Conservation (phyloP, 345 rosid species). For the Tarenaya hassleriana region DNA sequence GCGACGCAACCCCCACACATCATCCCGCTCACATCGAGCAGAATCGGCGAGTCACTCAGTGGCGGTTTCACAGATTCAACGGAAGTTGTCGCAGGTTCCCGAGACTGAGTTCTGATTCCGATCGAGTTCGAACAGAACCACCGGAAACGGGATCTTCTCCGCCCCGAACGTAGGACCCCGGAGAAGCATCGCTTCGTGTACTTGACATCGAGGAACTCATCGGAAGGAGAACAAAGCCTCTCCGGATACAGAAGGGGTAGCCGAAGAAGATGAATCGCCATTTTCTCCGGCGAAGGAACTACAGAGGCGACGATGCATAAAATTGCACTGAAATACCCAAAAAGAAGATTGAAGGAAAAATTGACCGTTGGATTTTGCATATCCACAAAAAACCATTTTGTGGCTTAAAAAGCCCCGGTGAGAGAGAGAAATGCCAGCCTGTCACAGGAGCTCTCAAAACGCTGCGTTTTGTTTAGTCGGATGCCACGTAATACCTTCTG, state of each 20-base stretch:
- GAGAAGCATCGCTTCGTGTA: conserved; percentile 21
- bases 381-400: neutral
- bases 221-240: conserved; percentile 22
- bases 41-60: conserved; percentile 39
- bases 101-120: conserved; percentile 36
- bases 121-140: conserved; percentile 33
- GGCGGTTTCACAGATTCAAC: conserved; percentile 10
- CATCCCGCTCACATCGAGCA: conserved; percentile 80
- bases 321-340: neutral
- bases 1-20: conserved; percentile 95
- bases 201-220: conserved; percentile 16
- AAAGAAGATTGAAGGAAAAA: conserved; percentile 3
- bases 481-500: conserved; percentile 14
- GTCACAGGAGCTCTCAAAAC: conserved; percentile 11
- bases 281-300: conserved; percentile 20
- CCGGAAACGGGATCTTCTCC: conserved; percentile 23
- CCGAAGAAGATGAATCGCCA: conserved; percentile 44
- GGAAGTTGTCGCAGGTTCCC: conserved; percentile 21
- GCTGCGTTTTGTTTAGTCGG: neutral
- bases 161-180: conserved; percentile 5
- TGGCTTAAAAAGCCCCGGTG: too few relatives aligned
- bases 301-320: conserved; percentile 7
- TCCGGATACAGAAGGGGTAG: conserved; percentile 33
- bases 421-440: conserved; percentile 18
- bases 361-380: too few relatives aligned